Evolutionary conservation across 1,284 basidiomycete genomes (phyloP), one percentile per base, ranked within the genome.

Genomic region (Rhodotorula mucilaginosa): DNA sequence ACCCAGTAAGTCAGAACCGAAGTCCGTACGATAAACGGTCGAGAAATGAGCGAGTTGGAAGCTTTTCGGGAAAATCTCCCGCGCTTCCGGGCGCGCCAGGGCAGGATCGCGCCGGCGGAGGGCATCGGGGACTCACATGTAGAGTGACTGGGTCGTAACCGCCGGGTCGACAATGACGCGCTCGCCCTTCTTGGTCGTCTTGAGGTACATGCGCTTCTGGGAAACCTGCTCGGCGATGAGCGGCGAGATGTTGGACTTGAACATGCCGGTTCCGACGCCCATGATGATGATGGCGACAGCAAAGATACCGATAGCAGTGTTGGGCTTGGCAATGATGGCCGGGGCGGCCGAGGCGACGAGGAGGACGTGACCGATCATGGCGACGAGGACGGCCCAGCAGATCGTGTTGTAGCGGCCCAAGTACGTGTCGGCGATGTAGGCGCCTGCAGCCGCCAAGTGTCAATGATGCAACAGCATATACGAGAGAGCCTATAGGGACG

Each of bases 121-220:
- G 61, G 90, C 77, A 62, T 44, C 12, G 2, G 39, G 39, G 12
- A 84, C 77, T 78, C 92, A 91, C 69, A 90, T 87, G 65, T 88
- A 84, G 39, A 77, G 71, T 13, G 76, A 65, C 18, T 87, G 83
- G 6, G 87, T 84, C 2, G 93, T 94, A 77, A 89, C 77, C 0
- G 83, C 80, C 0, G 92, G 93, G 80, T 94, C 91, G 49, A 93
- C 87, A 72, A 94, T 88, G 66, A 94, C 90, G 49, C 88, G 84
- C 80, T 92, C 89, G 59, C 91, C 91, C 29, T 80, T 82, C 72
- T 84, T 85, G 2, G 84, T 85, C 5, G 84, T 86, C 48, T 77
- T 74, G 69, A 78, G 69, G 58, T 58, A 67, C 47, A 90, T 85
- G 81, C 58, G 61, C 56, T 70, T 80, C 39, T 58, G 74, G 85